A percentile compares a stretch with the other conserved stretches of the same genome.
Conservation (phyloP, 2,329 filamentous ascomycete genomes). For the Penicillium psychrosexuale region DNA sequence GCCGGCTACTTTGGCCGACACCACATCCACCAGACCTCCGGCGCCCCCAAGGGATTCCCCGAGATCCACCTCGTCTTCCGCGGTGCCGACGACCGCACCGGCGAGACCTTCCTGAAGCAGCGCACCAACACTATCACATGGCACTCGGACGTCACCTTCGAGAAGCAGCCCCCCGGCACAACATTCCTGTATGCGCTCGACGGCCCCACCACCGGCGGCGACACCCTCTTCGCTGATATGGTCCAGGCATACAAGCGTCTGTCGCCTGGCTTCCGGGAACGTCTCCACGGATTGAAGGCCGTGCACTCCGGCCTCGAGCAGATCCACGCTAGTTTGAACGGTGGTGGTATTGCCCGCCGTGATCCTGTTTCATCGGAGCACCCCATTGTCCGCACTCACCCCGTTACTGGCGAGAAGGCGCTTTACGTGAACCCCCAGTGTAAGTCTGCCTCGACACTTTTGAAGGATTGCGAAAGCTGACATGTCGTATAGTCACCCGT, state of each 20-base stretch:
- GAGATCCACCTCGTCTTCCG: conserved; percentile 78
- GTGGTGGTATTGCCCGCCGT: conserved; percentile 68
- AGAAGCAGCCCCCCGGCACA: conserved; percentile 82
- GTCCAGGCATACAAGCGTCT: conserved; percentile 78
- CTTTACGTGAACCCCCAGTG: conserved; percentile 81
- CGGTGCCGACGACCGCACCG: conserved; percentile 61
- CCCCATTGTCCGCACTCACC: conserved; percentile 77
- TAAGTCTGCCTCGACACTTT: conserved; percentile 41
- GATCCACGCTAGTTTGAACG: conserved; percentile 63
- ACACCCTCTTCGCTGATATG: conserved; percentile 78
- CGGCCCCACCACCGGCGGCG: conserved; percentile 72
- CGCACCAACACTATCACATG: conserved; percentile 79
- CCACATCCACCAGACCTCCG: conserved; percentile 77
- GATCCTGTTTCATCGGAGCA: conserved; percentile 73
- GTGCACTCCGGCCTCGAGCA: conserved; percentile 82
- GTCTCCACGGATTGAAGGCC: conserved; percentile 75
- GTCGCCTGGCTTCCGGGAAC: conserved; percentile 72
- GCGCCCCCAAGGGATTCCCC: conserved; percentile 68
- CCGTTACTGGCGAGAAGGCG: conserved; percentile 77
- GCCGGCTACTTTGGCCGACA: conserved; percentile 75
- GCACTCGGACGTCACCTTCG: conserved; percentile 88
- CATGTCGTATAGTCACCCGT: conserved; percentile 61
- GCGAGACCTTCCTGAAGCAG: conserved; percentile 61
- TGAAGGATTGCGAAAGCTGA: neutral
- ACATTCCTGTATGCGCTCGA: conserved; percentile 90